Conservation (phyloP, 2,329 filamentous ascomycete species). For the Pseudofabraea citricarpa region DNA sequence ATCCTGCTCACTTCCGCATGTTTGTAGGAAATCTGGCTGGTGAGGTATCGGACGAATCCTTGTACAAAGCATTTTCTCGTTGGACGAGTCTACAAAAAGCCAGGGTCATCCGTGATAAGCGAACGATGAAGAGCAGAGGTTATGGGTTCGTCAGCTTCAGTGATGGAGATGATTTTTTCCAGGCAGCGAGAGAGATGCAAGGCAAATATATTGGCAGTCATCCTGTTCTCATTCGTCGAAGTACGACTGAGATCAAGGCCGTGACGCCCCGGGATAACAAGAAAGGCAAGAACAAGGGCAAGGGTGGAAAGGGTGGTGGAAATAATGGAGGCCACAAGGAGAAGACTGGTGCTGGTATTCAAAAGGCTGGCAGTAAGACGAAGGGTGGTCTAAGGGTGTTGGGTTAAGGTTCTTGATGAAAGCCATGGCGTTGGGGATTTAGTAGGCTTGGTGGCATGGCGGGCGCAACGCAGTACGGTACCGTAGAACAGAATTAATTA, state of each 20-base stretch:
- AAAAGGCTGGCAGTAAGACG: conserved; percentile 62
- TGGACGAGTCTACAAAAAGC: conserved; percentile 90
- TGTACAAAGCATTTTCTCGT: conserved; percentile 87
- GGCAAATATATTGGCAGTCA: conserved; percentile 99
- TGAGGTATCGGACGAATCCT: conserved; percentile 92
- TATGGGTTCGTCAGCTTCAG: conserved; percentile 96
- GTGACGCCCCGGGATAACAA: conserved; percentile 62
- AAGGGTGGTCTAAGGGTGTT: conserved; percentile 59
- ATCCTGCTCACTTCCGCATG: conserved; percentile 86
- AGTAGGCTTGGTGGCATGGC: too few species aligned
- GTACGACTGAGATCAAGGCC: conserved; percentile 86
- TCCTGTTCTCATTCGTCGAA: conserved; percentile 80
- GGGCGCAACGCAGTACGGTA: too few species aligned
- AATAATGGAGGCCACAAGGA: conserved; percentile 30
- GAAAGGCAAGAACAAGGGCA: conserved; percentile 34
- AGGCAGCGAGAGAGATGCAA: conserved; percentile 95
- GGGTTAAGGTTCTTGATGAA: conserved; percentile 35
- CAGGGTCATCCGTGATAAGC: conserved; percentile 89
- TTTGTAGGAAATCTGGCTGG: conserved; percentile 97
- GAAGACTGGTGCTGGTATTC: conserved; percentile 44
- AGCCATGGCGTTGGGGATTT: too few species aligned
- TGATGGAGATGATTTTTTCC: conserved; percentile 93
- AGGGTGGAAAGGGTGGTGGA: conserved; percentile 32
- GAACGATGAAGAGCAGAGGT: conserved; percentile 91
- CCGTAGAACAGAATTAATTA: too few species aligned